A percentile compares a stretch with the other conserved stretches of the same genome.
These are phyloP conservation scores for Ascocoryne sarcoides DNA, from an alignment of 2,329 filamentous ascomycete species.

Conservation along the genomic window DNA sequence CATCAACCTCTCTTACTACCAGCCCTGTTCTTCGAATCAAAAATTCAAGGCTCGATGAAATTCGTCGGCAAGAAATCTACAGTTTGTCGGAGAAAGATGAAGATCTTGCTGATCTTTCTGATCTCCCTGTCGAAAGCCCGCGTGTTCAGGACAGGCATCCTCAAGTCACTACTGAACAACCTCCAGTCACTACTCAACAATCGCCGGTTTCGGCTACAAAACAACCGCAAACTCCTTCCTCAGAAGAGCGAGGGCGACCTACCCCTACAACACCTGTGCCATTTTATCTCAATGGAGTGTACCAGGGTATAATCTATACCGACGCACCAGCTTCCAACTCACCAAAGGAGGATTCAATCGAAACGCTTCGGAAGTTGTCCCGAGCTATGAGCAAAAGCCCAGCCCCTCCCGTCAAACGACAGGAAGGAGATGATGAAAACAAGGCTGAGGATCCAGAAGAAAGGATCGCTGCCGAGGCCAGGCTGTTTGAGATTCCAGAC, in stretches of 20 bases:
- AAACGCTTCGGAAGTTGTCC: conserved; percentile 12
- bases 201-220: too few species aligned
- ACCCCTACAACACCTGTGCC: conserved; percentile 18
- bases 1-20: conserved; percentile 18
- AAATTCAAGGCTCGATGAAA: conserved; percentile 18
- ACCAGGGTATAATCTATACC: conserved; percentile 2
- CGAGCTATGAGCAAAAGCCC: conserved; percentile 11
- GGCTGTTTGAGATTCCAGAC: conserved; percentile 22
- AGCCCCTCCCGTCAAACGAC: not conserved
- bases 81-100: too few species aligned
- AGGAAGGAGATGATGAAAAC: not conserved
- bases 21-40: conserved; percentile 21
- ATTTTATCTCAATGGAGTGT: conserved; percentile 10
- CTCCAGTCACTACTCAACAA: too few species aligned
- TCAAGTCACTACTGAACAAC: too few species aligned
- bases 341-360: conserved; percentile 8
- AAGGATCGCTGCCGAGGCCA: conserved; percentile 20
- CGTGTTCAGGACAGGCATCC: too few species aligned
- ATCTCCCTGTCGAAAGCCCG: too few species aligned
- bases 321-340: not conserved
- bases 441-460: conserved; percentile 17
- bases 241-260: conserved; percentile 6
- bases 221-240: too few species aligned
- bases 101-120: too few species aligned
- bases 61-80: conserved; percentile 19